Evolutionary conservation across 1,284 basidiomycete species (phyloP).

Genomic region (Pseudozyma flocculosa): DNA sequence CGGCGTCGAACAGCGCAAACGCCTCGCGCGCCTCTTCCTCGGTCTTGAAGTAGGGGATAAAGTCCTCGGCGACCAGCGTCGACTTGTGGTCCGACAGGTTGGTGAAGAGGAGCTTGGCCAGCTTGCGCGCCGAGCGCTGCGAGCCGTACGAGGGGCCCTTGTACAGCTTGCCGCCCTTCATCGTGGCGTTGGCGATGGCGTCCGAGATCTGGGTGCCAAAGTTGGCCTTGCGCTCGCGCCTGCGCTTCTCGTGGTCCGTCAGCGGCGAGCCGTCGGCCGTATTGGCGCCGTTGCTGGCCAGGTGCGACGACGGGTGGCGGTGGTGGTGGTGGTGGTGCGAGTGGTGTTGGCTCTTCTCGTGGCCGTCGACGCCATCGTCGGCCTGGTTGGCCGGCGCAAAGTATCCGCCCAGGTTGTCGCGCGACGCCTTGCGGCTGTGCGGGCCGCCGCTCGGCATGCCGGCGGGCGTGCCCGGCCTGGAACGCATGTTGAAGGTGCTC

Average conservation of each 20-base stretch:
- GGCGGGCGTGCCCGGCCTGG: constrained; percentile 39
- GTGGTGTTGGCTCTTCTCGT: constrained; percentile 1
- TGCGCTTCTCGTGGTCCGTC: constrained; percentile 18
- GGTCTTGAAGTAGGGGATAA: constrained; percentile 71
- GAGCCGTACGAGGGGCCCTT: constrained; percentile 55
- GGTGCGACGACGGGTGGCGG: constrained; percentile 9
- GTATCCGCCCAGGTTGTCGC: constrained; percentile 42
- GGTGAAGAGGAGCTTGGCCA: constrained; percentile 74
- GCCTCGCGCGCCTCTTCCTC: constrained; percentile 72
- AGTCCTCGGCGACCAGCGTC: constrained; percentile 63
- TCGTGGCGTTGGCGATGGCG: constrained; percentile 50
- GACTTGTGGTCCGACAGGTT: constrained; percentile 57
- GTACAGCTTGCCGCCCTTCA: constrained; percentile 54
- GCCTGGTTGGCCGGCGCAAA: constrained; percentile 22
- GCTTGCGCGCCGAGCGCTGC: constrained; percentile 69
- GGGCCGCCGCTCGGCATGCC: no score
- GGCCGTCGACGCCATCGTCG: constrained; percentile 1
- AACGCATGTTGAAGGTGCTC: constrained; percentile 22
- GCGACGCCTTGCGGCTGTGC: constrained; percentile 30
- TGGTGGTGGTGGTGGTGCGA: constrained; percentile 5
- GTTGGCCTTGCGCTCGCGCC: constrained; percentile 32
- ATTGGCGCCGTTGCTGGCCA: constrained; percentile 19
- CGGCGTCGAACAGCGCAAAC: constrained; percentile 76
- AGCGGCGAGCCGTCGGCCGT: constrained; percentile 6
- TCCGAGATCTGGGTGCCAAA: constrained; percentile 46